phyloP scores from a whole-genome alignment of 2,329 filamentous ascomycete species.

The Fusarium sp. region DNA sequence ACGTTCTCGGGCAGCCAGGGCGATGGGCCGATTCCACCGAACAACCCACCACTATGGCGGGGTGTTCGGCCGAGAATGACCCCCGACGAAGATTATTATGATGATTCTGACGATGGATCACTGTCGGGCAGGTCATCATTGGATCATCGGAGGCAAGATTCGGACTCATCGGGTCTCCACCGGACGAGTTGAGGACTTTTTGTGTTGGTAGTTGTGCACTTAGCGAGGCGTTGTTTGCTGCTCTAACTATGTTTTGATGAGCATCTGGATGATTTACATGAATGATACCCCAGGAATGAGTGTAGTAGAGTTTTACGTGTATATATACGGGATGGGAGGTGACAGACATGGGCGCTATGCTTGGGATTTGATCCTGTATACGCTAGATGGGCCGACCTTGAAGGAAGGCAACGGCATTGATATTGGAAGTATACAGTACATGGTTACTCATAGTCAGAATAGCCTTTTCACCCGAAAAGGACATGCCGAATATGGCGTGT shows the following conservation, averaged over 20 bases:
- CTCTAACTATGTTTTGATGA: conserved; percentile 10
- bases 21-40: conserved; percentile 43
- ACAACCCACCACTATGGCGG: conserved; percentile 55
- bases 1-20: conserved; percentile 36
- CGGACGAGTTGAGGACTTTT: conserved; percentile 19
- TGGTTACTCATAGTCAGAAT: background rate
- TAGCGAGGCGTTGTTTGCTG: conserved; percentile 41
- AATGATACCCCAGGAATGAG: conserved; percentile 30
- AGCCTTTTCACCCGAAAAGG: background rate
- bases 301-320: conserved; percentile 2
- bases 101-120: conserved; percentile 43
- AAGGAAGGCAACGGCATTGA: conserved; percentile 4
- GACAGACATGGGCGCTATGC: background rate
- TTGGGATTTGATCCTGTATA: background rate
- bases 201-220: conserved; percentile 42
- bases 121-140: conserved; percentile 44
- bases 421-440: background rate
- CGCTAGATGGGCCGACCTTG: background rate
- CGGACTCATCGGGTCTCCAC: conserved; percentile 38
- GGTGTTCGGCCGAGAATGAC: conserved; percentile 48
- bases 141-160: conserved; percentile 39
- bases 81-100: conserved; percentile 47
- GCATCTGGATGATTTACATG: conserved; percentile 18
- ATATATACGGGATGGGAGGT: background rate
- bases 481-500: background rate